Percentiles rank a stretch among this genome's conserved stretches.
These are phyloP conservation scores for Glonium stellatum DNA, from an alignment of 495 filamentous ascomycete genomes.

Conservation along the genomic window DNA sequence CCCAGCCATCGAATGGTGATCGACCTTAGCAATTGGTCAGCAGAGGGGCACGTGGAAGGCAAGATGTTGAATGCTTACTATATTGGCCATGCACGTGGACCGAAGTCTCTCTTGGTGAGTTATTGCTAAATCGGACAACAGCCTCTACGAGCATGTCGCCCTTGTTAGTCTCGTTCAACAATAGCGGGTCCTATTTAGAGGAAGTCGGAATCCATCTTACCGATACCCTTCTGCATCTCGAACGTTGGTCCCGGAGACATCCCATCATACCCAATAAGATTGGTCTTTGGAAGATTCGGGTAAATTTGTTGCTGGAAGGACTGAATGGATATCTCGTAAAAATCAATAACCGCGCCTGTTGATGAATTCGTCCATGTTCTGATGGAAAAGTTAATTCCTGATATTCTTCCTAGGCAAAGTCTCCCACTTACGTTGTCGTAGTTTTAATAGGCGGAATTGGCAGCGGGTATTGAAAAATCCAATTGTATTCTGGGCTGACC, in stretches of 20 bases:
- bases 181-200: neutral
- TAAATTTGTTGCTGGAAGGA: slow-evolving; percentile 41
- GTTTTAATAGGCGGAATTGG: slow-evolving; percentile 43
- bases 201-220: neutral
- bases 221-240: slow-evolving; percentile 36
- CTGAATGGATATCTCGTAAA: slow-evolving; percentile 43
- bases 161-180: neutral
- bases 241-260: slow-evolving; percentile 45
- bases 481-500: slow-evolving; percentile 34
- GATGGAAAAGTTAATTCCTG: slow-evolving; percentile 1
- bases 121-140: slow-evolving; percentile 46
- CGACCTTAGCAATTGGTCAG: slow-evolving; percentile 10
- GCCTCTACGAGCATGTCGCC: slow-evolving; percentile 27
- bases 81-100: slow-evolving; percentile 46
- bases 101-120: slow-evolving; percentile 29
- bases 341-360: slow-evolving; percentile 28
- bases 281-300: slow-evolving; percentile 38
- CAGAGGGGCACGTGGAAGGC: neutral
- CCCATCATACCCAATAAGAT: slow-evolving; percentile 44
- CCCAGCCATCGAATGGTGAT: slow-evolving; percentile 44
- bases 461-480: slow-evolving; percentile 42
- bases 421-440: slow-evolving; percentile 31
- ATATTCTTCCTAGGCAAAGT: neutral
- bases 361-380: slow-evolving; percentile 11
- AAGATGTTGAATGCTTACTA: slow-evolving; percentile 20